Evolutionary conservation across 768 basidiomycete species (phyloP), one percentile per base, ranked within the genome.

Genomic region (Amanita fuliginea): DNA sequence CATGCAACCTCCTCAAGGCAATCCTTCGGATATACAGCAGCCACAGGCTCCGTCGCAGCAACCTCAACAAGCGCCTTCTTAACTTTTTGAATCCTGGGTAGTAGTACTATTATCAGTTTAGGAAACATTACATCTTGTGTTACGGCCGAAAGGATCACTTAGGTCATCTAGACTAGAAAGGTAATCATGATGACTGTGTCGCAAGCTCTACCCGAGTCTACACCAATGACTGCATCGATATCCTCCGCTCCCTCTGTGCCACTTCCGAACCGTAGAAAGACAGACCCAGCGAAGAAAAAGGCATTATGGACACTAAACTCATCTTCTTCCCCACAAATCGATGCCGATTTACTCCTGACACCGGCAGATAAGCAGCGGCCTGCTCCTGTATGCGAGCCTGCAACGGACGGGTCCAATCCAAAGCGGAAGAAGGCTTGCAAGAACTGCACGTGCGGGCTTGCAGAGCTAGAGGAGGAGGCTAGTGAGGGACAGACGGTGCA

Each of bases 391-490:
- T 90, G 88, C 56, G 87, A 86, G 60, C 88, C 88, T 13, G 67
- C 76, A 16, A 69, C 61, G 32, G 55, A 35, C 11, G 57, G 64
- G 19, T 73, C 72, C 11, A 14, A 26, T 4, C 76, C 80, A n/a
- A 72, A 85, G 54, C 71, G 86, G 57, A 91, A 86, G 73, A 84
- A 81, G 62, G 95, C 96, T 26, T 99, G 96, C 77, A 97, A 97
- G 70, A 81, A 80, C 62, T 99, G 96, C 66, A 79, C 90, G 2
- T 99, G 96, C 60, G 96, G 96, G n/a, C 75, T 99, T 51, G 84
- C 87, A 14, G 96, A 98, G 71, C 62, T 95, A 14, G 91, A 96
- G 64, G 86, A 80, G 49, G 87, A 92, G 62, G n/a, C n/a, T 22
- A 33, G 1, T 22, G 45, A 14, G 18, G 9, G 5, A 11, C 14